Base-by-base conservation (phyloP, 768 basidiomycete genomes). In the Collybia mongolica region DNA sequence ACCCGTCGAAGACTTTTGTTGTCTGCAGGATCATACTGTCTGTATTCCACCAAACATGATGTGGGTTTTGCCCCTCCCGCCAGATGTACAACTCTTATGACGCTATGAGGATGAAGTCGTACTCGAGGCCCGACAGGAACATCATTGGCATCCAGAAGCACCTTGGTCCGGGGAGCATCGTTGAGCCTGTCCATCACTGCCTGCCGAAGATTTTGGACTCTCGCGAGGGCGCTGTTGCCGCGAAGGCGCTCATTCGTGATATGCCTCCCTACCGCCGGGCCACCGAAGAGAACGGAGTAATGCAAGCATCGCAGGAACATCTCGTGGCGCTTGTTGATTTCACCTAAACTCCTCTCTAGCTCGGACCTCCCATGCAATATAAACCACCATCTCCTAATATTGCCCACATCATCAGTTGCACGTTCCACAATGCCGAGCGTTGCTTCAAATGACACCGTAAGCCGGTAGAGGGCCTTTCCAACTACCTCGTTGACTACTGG, bases 331-430 rank as follows among this genome's bases (percentile, higher is more conserved):
- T 48, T 48, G 7, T 48, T 39, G 23, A 48, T 38, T 17, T 48
- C 46, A 5, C 20, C 23, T 26, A 48, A 40, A 23, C 46, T 39
- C 46, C 36, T 48, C 6, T 48, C 46, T n/a, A 48, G 20, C n/a
- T 20, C 46, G 12, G 46, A 28, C 22, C 36, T 48, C 24, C 46
- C 46, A 24, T 48, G 28, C 14, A 48, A 40, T 14, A 48, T 20
- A 39, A 48, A 48, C 46, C 46, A 48, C 46, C 46, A 48, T 40
- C 26, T 48, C 39, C 26, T 48, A 18, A 48, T 14, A 14, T 38
- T 40, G 8, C 46, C 46, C 26, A 14, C 28, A 23, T 28, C 24
- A 15, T 48, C 46, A 32, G 39, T 17, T 22, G 46, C 37, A 18
- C 37, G 37, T 18, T 48, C 22, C 37, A 39, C 39, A 20, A 48